Evolutionary conservation across 495 filamentous ascomycete species (phyloP).

Genomic region (Aspergillus biplanus): DNA sequence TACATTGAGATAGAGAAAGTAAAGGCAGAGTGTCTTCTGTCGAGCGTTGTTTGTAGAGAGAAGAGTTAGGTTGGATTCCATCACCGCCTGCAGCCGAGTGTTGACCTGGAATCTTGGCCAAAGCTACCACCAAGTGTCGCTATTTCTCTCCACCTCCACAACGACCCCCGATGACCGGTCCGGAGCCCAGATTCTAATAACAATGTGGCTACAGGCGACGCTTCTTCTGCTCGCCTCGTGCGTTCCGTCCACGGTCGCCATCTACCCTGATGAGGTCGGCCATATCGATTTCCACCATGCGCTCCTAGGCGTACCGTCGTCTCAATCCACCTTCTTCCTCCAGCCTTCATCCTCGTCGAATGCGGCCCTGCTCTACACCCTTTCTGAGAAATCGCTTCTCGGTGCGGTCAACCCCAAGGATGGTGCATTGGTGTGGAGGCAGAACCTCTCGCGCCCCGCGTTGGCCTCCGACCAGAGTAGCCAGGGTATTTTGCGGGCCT

Average conservation of each 20-base stretch:
- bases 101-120: not conserved
- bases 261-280: slow-evolving; percentile 90
- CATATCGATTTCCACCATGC: slow-evolving; percentile 92
- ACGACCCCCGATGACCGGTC: slow-evolving; percentile 34
- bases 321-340: slow-evolving; percentile 92
- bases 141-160: slow-evolving; percentile 8
- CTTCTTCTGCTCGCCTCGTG: slow-evolving; percentile 46
- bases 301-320: slow-evolving; percentile 79
- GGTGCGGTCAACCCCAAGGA: slow-evolving; percentile 89
- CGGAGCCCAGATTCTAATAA: slow-evolving; percentile 31
- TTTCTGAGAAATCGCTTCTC: slow-evolving; percentile 78
- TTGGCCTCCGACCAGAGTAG: slow-evolving; percentile 30
- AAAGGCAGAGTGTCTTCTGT: not conserved
- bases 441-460: slow-evolving; percentile 56
- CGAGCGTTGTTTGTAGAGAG: not conserved
- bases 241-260: slow-evolving; percentile 55
- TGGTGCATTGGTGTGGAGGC: slow-evolving; percentile 85
- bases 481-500: slow-evolving; percentile 65
- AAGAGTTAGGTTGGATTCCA: not conserved
- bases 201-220: slow-evolving; percentile 52
- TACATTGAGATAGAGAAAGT: not conserved
- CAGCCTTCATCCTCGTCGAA: slow-evolving; percentile 76
- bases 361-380: slow-evolving; percentile 88
- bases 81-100: slow-evolving; percentile 22
- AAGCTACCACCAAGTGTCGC: slow-evolving; percentile 14